Conservation (phyloP, 371 early-diverging fungal genomes). For the Mortierella sp. region DNA sequence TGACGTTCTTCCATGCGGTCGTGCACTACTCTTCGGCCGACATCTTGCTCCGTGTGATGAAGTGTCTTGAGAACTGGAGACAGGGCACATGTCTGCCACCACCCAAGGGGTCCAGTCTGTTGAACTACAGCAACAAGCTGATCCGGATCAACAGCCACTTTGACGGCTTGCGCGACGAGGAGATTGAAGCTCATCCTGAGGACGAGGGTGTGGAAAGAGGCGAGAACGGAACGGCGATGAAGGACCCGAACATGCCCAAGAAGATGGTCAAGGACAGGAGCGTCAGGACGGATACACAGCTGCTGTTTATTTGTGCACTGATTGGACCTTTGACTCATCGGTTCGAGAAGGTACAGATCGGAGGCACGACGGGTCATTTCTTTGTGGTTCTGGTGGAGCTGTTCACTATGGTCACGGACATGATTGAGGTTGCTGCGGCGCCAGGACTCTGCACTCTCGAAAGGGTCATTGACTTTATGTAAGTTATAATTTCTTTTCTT, state of each 20-base stretch:
- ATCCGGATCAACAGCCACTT: slow-evolving; percentile 25
- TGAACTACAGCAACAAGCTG: slow-evolving; percentile 25
- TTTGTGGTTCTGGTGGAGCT: slow-evolving; percentile 46
- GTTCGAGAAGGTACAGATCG: slow-evolving; percentile 67
- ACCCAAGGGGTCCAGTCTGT: slow-evolving; percentile 30
- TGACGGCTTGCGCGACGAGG: slow-evolving; percentile 17
- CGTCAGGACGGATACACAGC: slow-evolving; percentile 78
- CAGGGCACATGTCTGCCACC: slow-evolving; percentile 21
- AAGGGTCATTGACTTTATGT: slow-evolving; percentile 51
- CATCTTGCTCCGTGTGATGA: slow-evolving; percentile 56
- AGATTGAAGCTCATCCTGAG: slow-evolving; percentile 18
- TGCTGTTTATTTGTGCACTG: slow-evolving; percentile 80
- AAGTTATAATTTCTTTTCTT: neutral
- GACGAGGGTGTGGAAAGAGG: slow-evolving; percentile 30
- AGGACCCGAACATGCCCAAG: slow-evolving; percentile 13
- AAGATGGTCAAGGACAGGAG: slow-evolving; percentile 22
- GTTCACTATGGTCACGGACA: slow-evolving; percentile 27
- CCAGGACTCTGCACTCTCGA: slow-evolving; percentile 48
- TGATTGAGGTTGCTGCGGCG: slow-evolving; percentile 27
- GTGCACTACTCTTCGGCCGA: slow-evolving; percentile 75
- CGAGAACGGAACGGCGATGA: neutral
- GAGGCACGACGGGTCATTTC: slow-evolving; percentile 47
- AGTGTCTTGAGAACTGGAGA: slow-evolving; percentile 51
- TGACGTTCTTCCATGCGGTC: slow-evolving; percentile 74
- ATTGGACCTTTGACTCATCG: slow-evolving; percentile 83